Conservation (phyloP, 352 stramenopile species). For the Saprolegnia diclina region DNA sequence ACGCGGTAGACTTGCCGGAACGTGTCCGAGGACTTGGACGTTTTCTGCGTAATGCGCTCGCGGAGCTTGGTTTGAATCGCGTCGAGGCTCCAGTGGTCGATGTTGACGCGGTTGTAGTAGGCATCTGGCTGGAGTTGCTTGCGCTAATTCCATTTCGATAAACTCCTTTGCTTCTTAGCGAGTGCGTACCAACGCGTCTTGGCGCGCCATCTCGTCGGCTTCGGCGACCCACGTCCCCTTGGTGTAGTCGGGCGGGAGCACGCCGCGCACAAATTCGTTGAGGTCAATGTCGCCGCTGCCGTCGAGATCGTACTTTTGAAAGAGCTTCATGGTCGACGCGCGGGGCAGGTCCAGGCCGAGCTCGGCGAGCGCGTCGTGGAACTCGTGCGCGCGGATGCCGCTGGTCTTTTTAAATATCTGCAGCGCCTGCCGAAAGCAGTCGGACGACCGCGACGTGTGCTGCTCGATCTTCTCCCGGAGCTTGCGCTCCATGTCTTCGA, state of each 20-base stretch:
- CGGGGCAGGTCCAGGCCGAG: slow-evolving; percentile 54
- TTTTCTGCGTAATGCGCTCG: slow-evolving; percentile 77
- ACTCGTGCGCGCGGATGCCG: slow-evolving; percentile 66
- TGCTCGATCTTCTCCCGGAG: slow-evolving; percentile 79
- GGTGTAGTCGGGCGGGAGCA: slow-evolving; percentile 67
- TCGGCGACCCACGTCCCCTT: slow-evolving; percentile 68
- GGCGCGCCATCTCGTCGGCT: slow-evolving; percentile 60
- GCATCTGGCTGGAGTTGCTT: slow-evolving; percentile 38
- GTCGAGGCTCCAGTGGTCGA: slow-evolving; percentile 68
- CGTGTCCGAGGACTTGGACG: slow-evolving; percentile 69
- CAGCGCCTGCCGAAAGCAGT: slow-evolving; percentile 76
- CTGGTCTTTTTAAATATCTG: slow-evolving; percentile 81
- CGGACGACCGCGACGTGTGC: slow-evolving; percentile 62
- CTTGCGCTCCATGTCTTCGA: slow-evolving; percentile 73
- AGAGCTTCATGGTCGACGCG: slow-evolving; percentile 52
- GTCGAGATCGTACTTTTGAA: slow-evolving; percentile 62
- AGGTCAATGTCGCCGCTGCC: slow-evolving; percentile 73
- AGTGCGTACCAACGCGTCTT: slow-evolving; percentile 34
- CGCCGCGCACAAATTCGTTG: slow-evolving; percentile 74
- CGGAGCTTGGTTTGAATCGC: slow-evolving; percentile 71
- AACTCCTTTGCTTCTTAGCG: neutral
- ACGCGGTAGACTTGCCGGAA: slow-evolving; percentile 78
- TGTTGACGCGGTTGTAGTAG: slow-evolving; percentile 72
- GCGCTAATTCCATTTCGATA: neutral
- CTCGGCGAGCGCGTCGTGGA: slow-evolving; percentile 49